Conservation (phyloP, 352 stramenopile species). For the Pythium rishiriense region DNA sequence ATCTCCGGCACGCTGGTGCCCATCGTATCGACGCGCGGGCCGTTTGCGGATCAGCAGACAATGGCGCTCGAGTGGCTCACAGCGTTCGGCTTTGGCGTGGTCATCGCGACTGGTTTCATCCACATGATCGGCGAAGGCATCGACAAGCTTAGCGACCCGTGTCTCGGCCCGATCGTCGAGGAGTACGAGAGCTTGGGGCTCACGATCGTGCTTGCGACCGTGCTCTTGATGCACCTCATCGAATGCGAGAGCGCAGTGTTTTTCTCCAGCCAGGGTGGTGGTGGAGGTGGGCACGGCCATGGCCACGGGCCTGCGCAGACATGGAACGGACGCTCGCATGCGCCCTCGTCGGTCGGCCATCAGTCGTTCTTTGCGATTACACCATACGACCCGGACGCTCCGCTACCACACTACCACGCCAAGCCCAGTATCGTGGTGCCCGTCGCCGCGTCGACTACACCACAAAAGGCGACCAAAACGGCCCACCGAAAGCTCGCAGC, state of each 20-base stretch:
- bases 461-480: not conserved
- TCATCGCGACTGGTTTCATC: conserved; percentile 68
- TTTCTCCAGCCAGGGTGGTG: conserved; percentile 24
- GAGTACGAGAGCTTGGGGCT: conserved; percentile 57
- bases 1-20: conserved; percentile 4
- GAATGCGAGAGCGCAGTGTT: conserved; percentile 66
- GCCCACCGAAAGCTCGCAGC: conserved; percentile 42
- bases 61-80: conserved; percentile 6
- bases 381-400: conserved; percentile 12
- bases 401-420: not conserved
- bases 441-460: not conserved
- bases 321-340: conserved; percentile 15
- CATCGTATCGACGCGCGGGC: conserved; percentile 5
- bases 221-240: conserved; percentile 65
- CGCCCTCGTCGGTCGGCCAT: not conserved
- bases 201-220: conserved; percentile 52
- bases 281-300: conserved; percentile 34
- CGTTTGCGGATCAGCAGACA: not conserved
- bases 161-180: conserved; percentile 49
- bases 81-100: conserved; percentile 63
- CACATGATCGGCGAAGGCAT: conserved; percentile 71
- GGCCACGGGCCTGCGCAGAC: not conserved
- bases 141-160: conserved; percentile 55
- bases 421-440: not conserved
- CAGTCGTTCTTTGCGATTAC: conserved; percentile 5